phyloP scores from a whole-genome alignment of 169 alveolate genomes.

The Eimeria zaria region DNA sequence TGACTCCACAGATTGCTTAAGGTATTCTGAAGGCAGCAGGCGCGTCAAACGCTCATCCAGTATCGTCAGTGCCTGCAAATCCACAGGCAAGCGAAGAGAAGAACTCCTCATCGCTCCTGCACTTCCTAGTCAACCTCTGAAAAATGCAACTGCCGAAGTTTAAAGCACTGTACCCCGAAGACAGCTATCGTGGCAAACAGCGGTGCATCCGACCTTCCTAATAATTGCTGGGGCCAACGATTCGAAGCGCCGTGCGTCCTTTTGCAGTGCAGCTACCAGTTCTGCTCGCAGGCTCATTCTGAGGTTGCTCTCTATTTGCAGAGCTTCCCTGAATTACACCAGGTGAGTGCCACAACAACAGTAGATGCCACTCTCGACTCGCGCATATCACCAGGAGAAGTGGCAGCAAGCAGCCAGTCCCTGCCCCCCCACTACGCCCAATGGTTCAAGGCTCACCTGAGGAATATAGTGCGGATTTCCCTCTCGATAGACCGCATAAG shows the following conservation, averaged over 20 bases:
- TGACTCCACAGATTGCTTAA: neutral
- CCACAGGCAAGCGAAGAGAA: neutral
- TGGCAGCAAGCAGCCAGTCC: neutral
- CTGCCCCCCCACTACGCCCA: neutral
- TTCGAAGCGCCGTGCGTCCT: constrained; percentile 37
- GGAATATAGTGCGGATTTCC: constrained; percentile 10
- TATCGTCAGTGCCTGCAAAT: constrained; percentile 12
- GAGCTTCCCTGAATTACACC: constrained; percentile 40
- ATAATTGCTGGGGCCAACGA: constrained; percentile 22
- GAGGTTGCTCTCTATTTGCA: constrained; percentile 35
- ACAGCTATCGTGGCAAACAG: neutral
- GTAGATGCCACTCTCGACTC: neutral
- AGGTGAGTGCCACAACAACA: neutral
- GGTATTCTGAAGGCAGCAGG: constrained; percentile 17
- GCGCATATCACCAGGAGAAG: neutral
- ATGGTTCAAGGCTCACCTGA: neutral
- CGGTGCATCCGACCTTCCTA: neutral
- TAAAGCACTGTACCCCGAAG: neutral
- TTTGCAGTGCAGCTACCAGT: constrained; percentile 44
- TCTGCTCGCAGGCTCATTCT: constrained; percentile 31
- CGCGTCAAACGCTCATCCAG: constrained; percentile 28
- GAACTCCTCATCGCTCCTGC: neutral
- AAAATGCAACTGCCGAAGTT: neutral
- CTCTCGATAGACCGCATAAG: constrained; percentile 18
- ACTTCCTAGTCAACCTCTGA: neutral